Evolutionary conservation across 257 asterid species (phyloP).

Genomic region (Echium plantagineum): DNA sequence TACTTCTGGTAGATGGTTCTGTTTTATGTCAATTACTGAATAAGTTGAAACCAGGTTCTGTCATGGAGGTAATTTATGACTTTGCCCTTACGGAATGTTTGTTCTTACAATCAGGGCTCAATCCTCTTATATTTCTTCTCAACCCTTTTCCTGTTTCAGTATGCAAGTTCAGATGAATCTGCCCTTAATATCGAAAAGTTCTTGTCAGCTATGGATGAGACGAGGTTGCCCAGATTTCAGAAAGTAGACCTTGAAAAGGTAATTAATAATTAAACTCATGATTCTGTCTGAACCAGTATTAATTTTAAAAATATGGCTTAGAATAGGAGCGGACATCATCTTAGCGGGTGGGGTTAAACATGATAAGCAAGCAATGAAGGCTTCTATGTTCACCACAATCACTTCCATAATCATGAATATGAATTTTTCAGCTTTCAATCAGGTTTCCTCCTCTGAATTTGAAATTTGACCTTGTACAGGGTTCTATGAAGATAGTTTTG

Average conservation of each 20-base stretch:
- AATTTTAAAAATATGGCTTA: too few relatives aligned
- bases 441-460: background rate
- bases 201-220: conserved; percentile 54
- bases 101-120: background rate
- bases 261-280: conserved; percentile 2
- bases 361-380: too few relatives aligned
- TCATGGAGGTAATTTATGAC: conserved; percentile 40
- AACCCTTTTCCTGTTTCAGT: conserved; percentile 14
- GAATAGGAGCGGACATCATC: too few relatives aligned
- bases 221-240: conserved; percentile 62
- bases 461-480: conserved; percentile 28
- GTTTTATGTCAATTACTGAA: conserved; percentile 50
- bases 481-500: conserved; percentile 59
- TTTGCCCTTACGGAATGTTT: background rate
- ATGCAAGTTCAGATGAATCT: conserved; percentile 23
- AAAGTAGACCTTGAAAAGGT: conserved; percentile 70
- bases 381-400: too few relatives aligned
- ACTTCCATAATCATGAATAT: too few relatives aligned
- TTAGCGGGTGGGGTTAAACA: too few relatives aligned
- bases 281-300: too few relatives aligned
- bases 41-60: conserved; percentile 65
- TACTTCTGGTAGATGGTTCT: conserved; percentile 56
- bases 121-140: conserved; percentile 7
- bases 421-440: too few relatives aligned
- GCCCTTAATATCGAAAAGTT: conserved; percentile 47